phyloP scores from a whole-genome alignment of 441 rosid species.

The Isatis lusitanica region DNA sequence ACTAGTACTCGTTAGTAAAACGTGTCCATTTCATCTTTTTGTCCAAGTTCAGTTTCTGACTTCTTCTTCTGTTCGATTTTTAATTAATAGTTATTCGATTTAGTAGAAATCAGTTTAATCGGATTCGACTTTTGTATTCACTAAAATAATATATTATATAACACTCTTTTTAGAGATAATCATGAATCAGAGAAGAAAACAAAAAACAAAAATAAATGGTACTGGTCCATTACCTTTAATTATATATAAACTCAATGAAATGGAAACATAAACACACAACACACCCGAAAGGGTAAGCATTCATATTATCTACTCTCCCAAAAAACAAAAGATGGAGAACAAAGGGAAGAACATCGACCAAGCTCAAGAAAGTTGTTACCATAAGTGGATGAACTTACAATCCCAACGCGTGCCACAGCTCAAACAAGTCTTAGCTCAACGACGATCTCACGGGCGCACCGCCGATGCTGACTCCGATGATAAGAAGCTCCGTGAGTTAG shows the following conservation, averaged over 20 bases:
- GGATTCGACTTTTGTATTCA: background rate
- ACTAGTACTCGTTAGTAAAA: slow-evolving; percentile 11
- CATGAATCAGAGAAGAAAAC: background rate
- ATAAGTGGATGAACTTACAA: slow-evolving; percentile 46
- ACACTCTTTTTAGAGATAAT: background rate
- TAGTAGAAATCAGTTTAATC: background rate
- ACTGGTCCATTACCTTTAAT: background rate
- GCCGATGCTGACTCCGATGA: background rate
- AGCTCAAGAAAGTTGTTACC: slow-evolving; percentile 38
- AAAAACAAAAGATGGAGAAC: background rate
- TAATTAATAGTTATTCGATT: background rate
- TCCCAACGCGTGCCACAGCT: slow-evolving; percentile 40
- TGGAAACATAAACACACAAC: background rate
- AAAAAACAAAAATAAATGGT: background rate
- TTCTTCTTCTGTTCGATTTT: background rate
- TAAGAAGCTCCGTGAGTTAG: slow-evolving; percentile 15
- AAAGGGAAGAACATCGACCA: slow-evolving; percentile 21
- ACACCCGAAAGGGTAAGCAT: background rate
- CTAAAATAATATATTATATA: background rate
- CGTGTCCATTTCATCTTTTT: slow-evolving; percentile 3
- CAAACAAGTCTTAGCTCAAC: slow-evolving; percentile 13
- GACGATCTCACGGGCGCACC: background rate
- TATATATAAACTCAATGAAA: slow-evolving; percentile 21
- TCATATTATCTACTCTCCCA: background rate
- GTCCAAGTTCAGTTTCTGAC: slow-evolving; percentile 18